Percentiles rank a stretch among this genome's conserved stretches.
Conservation (phyloP, 2,329 filamentous ascomycete genomes). For the Trichoderma gracile region DNA sequence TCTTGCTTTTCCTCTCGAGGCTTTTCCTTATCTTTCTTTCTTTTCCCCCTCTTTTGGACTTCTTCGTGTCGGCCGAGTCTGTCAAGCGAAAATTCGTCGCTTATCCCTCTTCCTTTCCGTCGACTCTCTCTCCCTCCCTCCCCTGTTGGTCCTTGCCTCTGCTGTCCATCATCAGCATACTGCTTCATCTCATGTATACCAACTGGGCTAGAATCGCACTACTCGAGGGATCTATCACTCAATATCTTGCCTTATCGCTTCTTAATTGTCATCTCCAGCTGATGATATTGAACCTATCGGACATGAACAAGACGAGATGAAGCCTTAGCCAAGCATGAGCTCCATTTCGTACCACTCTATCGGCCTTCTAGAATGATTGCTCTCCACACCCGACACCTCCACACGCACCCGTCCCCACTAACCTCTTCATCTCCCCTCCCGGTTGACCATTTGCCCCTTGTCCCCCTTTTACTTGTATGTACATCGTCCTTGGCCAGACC, state of each 20-base stretch:
- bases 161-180: not conserved
- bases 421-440: conserved; percentile 20
- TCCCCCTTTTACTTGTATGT: not conserved
- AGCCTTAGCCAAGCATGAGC: conserved; percentile 5
- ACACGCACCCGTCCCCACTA: conserved; percentile 16
- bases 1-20: not conserved
- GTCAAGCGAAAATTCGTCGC: not conserved
- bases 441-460: conserved; percentile 6
- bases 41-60: not conserved
- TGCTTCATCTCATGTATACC: not conserved
- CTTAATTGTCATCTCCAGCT: not conserved
- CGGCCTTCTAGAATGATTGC: conserved; percentile 28
- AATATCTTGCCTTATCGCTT: not conserved
- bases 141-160: not conserved
- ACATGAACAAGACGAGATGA: conserved; percentile 13
- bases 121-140: not conserved
- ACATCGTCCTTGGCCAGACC: conserved; percentile 1
- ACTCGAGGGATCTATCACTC: not conserved
- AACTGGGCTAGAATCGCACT: conserved; percentile 1
- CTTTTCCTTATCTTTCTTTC: not conserved
- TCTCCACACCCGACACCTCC: conserved; percentile 25
- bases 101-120: not conserved
- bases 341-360: conserved; percentile 19
- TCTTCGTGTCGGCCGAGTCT: not conserved
- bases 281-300: not conserved